Evolutionary conservation across 768 basidiomycete genomes (phyloP), one percentile per base, ranked within the genome.

Genomic region (Hydnomerulius pinastri): DNA sequence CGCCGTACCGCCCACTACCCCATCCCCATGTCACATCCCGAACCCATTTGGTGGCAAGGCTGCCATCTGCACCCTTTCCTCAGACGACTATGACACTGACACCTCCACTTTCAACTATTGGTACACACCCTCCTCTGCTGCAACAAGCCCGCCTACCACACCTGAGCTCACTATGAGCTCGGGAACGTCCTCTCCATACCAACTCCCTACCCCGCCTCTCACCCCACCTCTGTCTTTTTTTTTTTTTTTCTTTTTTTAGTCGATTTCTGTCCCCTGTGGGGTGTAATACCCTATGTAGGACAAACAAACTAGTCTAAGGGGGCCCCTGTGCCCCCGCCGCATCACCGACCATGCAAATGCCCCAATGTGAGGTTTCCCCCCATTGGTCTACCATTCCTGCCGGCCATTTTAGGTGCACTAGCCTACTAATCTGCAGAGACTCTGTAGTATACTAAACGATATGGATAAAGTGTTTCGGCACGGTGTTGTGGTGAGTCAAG

Each of bases 271-370:
- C 45, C 24, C 4, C 6, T 46, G 27, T 30, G 45, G 45, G 45
- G 40, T 46, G n/a, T 10, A 39, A 7, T 17, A 24, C 46, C 46
- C 46, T 40, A 48, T 48, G 37, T 48, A 39, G 36, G 46, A 40
- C 46, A 48, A 18, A 6, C 36, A n/a, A 27, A n/a, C 46, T 48
- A 48, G 35, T 27, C 18, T 37, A 48, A 27, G 35, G 37, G 46
- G 36, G 21, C 33, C 29, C 46, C 35, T 2, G 11, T 38, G 46
- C 46, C 17, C 46, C 37, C 21, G 15, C 43, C 25, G 23, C 13
- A 6, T 38, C 43, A 38, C 46, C 27, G 25, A 25, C n/a, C 13
- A 18, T 39, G 18, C 24, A 28, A 48, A 38, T 48, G 46, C 46
- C 45, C 45, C 20, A 4, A 6, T 20, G 20, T 6, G 30, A 35